A percentile compares a stretch with the other conserved stretches of the same genome.
Conservation (phyloP, 2,329 filamentous ascomycete genomes). For the Phialocephala subalpina region DNA sequence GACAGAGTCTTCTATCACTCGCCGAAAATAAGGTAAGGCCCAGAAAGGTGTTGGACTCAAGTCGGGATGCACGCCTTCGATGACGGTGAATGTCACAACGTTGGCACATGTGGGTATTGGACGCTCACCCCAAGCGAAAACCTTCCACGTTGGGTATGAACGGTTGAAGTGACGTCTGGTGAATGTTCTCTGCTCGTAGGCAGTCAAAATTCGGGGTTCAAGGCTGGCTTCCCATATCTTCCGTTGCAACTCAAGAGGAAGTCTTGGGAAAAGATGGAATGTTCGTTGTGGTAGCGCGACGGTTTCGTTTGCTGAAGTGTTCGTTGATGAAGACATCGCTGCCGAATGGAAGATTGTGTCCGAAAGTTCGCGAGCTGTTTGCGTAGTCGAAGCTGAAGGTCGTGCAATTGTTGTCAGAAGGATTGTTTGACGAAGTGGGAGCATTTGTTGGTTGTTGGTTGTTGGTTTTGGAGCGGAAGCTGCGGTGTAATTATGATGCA, state of each 20-base stretch:
- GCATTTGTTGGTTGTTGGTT: too few relatives aligned
- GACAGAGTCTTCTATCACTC: not conserved
- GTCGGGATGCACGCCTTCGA: not conserved
- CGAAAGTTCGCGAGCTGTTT: not conserved
- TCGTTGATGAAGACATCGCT: not conserved
- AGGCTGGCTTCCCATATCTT: not conserved
- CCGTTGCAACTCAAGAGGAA: not conserved
- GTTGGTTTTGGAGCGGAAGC: too few relatives aligned
- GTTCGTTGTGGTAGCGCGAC: too few relatives aligned
- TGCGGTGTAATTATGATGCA: too few relatives aligned
- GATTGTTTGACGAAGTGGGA: not conserved
- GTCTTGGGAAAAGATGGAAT: not conserved
- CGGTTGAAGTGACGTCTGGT: not conserved
- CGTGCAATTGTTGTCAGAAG: not conserved
- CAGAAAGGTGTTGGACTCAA: not conserved
- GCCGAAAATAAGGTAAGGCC: not conserved
- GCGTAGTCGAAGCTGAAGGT: not conserved
- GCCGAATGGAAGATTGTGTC: not conserved
- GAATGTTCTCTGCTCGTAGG: not conserved
- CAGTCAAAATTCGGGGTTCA: not conserved
- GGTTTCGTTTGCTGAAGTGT: not conserved
- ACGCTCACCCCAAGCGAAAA: not conserved
- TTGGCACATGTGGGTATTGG: too few relatives aligned
- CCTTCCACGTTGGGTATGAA: not conserved
- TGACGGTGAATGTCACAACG: not conserved